Evolutionary conservation across 495 filamentous ascomycete genomes (phyloP).

Genomic region (Amniculicola lignicola): DNA sequence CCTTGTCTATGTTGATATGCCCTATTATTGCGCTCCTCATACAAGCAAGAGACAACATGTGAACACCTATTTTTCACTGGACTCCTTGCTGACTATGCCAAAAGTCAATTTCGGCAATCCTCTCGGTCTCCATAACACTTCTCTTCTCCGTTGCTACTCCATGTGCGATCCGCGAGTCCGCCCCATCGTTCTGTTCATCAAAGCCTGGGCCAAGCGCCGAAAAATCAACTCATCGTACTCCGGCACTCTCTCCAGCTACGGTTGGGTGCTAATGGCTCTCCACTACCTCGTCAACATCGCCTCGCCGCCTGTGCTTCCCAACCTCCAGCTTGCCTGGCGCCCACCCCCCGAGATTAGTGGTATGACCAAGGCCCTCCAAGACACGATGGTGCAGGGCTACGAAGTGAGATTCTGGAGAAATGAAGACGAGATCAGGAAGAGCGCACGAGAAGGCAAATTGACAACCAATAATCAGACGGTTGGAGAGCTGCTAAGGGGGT

Average conservation of each 20-base stretch:
- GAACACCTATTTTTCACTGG: no score
- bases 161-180: constrained; percentile 68
- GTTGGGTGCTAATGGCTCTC: constrained; percentile 90
- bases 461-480: constrained; percentile 60
- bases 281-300: constrained; percentile 81
- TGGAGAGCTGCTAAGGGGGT: constrained; percentile 65
- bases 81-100: no score
- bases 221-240: constrained; percentile 79
- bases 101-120: constrained; percentile 83
- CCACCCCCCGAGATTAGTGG: constrained; percentile 33
- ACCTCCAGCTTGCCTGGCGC: constrained; percentile 58
- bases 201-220: constrained; percentile 75
- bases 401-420: constrained; percentile 67
- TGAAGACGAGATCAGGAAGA: constrained; percentile 56
- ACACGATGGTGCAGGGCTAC: constrained; percentile 51
- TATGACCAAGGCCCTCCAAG: constrained; percentile 35
- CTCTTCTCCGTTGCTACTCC: constrained; percentile 72
- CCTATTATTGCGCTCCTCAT: no score
- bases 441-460: constrained; percentile 51
- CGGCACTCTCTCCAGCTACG: constrained; percentile 79
- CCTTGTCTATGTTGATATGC: no score
- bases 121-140: constrained; percentile 74
- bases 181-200: constrained; percentile 76
- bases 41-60: no score
- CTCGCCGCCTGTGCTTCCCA: constrained; percentile 72